A percentile compares a stretch with the other conserved stretches of the same genome.
These are phyloP conservation scores for Diaporthe velutina DNA, from an alignment of 2,329 filamentous ascomycete species.

Conservation along the genomic window DNA sequence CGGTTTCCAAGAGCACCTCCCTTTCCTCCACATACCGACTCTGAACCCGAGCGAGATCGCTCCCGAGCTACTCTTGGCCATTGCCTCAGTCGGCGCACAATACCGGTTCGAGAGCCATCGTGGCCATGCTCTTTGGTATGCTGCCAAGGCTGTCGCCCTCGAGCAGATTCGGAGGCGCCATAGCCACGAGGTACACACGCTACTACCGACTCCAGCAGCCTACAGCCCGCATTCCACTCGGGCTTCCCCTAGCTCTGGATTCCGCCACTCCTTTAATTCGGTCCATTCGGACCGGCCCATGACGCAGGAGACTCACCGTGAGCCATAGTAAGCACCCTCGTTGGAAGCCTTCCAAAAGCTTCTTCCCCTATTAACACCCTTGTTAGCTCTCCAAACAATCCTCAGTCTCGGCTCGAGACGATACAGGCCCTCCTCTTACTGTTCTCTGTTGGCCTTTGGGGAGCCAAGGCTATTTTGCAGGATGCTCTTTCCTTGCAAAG, in stretches of 20 bases:
- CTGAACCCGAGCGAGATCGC: constrained; percentile 74
- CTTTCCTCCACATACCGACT: constrained; percentile 77
- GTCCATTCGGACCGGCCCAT: constrained; percentile 68
- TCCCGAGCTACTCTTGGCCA: constrained; percentile 75
- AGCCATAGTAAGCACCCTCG: constrained; percentile 72
- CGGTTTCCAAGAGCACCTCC: constrained; percentile 72
- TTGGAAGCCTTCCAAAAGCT: constrained; percentile 20
- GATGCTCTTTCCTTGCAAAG: constrained; percentile 72
- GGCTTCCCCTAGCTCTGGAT: constrained; percentile 69
- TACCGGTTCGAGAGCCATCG: constrained; percentile 73
- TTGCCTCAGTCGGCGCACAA: constrained; percentile 76
- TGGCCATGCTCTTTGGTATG: constrained; percentile 72
- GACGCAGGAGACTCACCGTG: constrained; percentile 70
- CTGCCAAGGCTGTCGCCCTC: constrained; percentile 68
- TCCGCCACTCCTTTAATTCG: constrained; percentile 70
- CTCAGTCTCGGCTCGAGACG: constrained; percentile 72
- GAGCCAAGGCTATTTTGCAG: constrained; percentile 70
- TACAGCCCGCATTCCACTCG: constrained; percentile 72
- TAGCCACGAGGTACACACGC: constrained; percentile 68
- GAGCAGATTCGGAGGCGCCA: constrained; percentile 71
- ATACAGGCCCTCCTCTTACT: constrained; percentile 74
- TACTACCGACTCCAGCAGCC: constrained; percentile 68
- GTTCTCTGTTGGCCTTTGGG: constrained; percentile 72
- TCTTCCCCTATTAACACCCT: constrained; percentile 9
- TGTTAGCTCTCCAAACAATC: constrained; percentile 68